Base-by-base conservation (phyloP, 352 stramenopile species). In the Elongisporangium senticosum region DNA sequence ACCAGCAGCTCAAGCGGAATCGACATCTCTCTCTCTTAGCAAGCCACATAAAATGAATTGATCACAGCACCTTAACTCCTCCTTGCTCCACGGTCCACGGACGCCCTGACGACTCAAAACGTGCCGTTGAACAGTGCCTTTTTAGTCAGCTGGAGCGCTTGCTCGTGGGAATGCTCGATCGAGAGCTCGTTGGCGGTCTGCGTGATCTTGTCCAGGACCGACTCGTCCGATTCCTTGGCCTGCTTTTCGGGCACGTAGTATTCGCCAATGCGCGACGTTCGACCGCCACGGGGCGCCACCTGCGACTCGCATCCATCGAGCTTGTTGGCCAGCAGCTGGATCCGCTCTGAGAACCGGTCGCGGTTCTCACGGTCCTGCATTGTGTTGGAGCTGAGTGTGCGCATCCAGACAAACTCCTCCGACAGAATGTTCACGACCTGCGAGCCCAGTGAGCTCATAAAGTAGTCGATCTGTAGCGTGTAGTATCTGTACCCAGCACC, bases 381-480 rank as follows among this genome's bases (percentile, higher is more conserved):
- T 37, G 84, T 86, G 62, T 94, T 96, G 24, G 89, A 93, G 62
- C 84, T 96, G 51, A 97, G 72, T 49, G 86, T 95, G 50, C 85
- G 83, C 79, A 95, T 91, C 93, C 93, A 98, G 43, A 98, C 59
- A 50, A 98, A 96, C 64, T 97, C 91, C 55, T 97, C 83, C 17
- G 85, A 97, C n/a, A 98, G 69, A 23, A 96, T 80, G 66, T 80
- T 92, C 56, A 98, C 84, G 23, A 99, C 90, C 59, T 90, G 84
- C 11, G 91, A 90, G 7, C 91, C 90, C 19, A 97, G 71, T 14
- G 76, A 83, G 55, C 83, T 97, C 92, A 98, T 99, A 73, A 98
- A 99, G 74, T 99, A 98, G 66, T 98, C 93, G 26, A 99, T 89
- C 58, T 97, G 75, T 2, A 98, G 75, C 61, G 87, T 86, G 74